Conservation (phyloP, 2,329 filamentous ascomycete species). For the Didymellaceae sp. region DNA sequence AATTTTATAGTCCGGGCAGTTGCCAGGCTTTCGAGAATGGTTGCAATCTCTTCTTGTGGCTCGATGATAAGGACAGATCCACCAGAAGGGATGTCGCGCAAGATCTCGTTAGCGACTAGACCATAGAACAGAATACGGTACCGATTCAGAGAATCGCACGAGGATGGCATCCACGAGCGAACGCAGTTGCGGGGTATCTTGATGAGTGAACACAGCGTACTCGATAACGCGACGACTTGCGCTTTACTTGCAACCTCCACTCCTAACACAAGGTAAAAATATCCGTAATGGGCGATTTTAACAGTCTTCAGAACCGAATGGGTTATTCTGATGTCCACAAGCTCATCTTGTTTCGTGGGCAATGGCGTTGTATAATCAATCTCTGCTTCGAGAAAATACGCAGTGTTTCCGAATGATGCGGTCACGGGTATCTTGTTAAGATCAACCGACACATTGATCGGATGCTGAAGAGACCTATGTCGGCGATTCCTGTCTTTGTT, state of each 20-base stretch:
- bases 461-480: slow-evolving; percentile 27
- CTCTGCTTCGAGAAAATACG: background rate
- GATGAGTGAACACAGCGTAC: background rate
- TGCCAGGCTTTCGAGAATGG: background rate
- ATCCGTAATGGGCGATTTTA: background rate
- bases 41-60: background rate
- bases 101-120: background rate
- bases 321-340: background rate
- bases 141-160: background rate
- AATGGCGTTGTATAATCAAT: background rate
- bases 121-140: background rate
- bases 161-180: background rate
- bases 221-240: slow-evolving; percentile 4
- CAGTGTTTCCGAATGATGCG: background rate
- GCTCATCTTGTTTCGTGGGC: background rate
- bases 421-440: background rate
- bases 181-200: background rate
- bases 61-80: background rate
- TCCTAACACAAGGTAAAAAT: background rate
- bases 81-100: background rate
- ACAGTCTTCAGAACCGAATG: slow-evolving; percentile 1
- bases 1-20: background rate
- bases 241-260: background rate
- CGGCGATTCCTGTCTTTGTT: slow-evolving; percentile 21
- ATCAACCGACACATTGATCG: background rate